phyloP scores from a whole-genome alignment of 805 yeast species.

The Ogataea nakhonphanomensis region DNA sequence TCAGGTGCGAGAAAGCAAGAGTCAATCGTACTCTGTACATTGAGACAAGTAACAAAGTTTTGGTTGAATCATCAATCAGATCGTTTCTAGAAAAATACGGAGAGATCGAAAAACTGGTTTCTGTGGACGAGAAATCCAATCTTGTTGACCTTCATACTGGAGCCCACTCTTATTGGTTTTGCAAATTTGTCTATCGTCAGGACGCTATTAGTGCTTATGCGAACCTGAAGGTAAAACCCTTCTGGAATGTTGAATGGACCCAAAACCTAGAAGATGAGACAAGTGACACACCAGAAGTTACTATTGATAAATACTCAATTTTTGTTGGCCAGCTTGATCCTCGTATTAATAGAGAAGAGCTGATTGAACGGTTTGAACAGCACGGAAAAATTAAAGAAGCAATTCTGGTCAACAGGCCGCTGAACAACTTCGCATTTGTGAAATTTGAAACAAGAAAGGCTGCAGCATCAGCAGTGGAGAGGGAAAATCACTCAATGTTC shows the following conservation, averaged over 20 bases:
- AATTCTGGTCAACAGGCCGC: constrained; percentile 50
- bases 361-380: constrained; percentile 54
- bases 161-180: constrained; percentile 52
- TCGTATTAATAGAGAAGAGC: constrained; percentile 50
- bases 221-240: constrained; percentile 49
- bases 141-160: constrained; percentile 17
- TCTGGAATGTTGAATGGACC: constrained; percentile 79
- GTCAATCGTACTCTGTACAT: constrained; percentile 83
- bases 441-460: constrained; percentile 60
- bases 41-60: constrained; percentile 32
- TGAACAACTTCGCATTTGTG: constrained; percentile 68
- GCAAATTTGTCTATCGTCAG: constrained; percentile 75
- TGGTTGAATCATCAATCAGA: constrained; percentile 33
- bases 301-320: constrained; percentile 68
- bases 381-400: constrained; percentile 66
- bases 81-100: constrained; percentile 54
- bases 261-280: constrained; percentile 63
- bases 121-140: constrained; percentile 36
- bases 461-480: constrained; percentile 84
- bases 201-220: constrained; percentile 88
- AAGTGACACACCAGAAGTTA: constrained; percentile 34
- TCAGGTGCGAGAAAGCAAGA: constrained; percentile 87
- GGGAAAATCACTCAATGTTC: constrained; percentile 78
- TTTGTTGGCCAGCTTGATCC: constrained; percentile 72
- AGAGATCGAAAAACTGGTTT: constrained; percentile 65